Percentiles rank a stretch among this genome's conserved stretches.
Evolutionary conservation across 1,139 yeast species (phyloP).

Genomic region (Pichia sp.): DNA sequence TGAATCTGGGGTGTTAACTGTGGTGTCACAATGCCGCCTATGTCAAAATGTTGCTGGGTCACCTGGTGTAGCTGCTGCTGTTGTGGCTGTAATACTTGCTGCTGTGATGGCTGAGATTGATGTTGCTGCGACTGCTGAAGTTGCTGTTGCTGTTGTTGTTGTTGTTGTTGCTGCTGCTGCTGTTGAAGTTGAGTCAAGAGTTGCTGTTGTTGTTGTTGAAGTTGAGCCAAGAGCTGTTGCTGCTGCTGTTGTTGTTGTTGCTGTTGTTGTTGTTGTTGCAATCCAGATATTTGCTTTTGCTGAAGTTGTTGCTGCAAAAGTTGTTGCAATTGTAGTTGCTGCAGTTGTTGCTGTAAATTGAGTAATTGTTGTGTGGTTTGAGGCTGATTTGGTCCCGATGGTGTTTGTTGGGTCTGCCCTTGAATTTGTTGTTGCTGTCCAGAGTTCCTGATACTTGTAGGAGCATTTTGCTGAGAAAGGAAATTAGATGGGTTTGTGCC

Average conservation of each 20-base stretch:
- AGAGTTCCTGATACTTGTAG: neutral
- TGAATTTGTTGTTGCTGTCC: constrained; percentile 20
- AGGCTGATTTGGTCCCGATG: constrained; percentile 14
- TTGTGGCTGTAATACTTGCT: constrained; percentile 17
- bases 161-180: constrained; percentile 26
- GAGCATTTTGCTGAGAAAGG: neutral
- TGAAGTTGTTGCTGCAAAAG: constrained; percentile 8
- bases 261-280: constrained; percentile 29
- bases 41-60: constrained; percentile 11
- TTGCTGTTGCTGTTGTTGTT: constrained; percentile 22
- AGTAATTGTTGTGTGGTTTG: constrained; percentile 15
- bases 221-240: constrained; percentile 18
- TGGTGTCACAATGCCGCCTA: neutral
- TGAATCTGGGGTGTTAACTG: constrained; percentile 12
- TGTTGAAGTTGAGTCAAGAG: constrained; percentile 12
- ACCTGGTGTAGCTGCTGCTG: constrained; percentile 17
- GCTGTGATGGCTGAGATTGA: constrained; percentile 24
- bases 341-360: constrained; percentile 15
- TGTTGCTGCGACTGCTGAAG: constrained; percentile 22
- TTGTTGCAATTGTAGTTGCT: constrained; percentile 15
- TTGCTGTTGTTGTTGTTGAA: constrained; percentile 15
- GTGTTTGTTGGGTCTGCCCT: constrained; percentile 16
- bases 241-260: constrained; percentile 18
- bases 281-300: constrained; percentile 14
- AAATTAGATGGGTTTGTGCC: neutral